These are phyloP conservation scores for Quercus lobata DNA, from an alignment of 331 rosid species.

Conservation along the genomic window DNA sequence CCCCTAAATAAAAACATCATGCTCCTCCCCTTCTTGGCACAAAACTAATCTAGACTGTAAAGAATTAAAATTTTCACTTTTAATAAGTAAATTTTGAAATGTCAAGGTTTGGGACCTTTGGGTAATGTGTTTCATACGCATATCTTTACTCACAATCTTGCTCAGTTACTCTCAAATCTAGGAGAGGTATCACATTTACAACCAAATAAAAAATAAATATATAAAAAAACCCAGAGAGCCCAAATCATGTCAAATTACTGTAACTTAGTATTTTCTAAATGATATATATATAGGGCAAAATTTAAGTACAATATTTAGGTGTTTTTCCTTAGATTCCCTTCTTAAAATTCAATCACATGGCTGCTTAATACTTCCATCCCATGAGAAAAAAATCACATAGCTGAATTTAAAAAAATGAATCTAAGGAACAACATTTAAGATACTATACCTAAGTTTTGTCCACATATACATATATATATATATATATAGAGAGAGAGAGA, in stretches of 20 bases:
- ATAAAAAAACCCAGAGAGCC: background rate
- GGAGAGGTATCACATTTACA: background rate
- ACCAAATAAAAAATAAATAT: background rate
- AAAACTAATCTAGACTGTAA: background rate
- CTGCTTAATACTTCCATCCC: accelerated
- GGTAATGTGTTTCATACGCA: background rate
- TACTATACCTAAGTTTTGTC: background rate
- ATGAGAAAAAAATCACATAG: too few relatives aligned
- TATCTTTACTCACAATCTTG: background rate
- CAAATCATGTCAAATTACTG: background rate
- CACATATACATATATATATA: background rate
- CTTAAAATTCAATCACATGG: accelerated
- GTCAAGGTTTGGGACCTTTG: background rate
- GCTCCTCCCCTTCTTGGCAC: background rate
- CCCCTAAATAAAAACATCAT: background rate
- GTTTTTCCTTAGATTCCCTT: accelerated
- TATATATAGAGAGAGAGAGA: too few relatives aligned
- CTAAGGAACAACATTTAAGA: accelerated
- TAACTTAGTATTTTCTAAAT: background rate
- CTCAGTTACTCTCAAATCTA: background rate
- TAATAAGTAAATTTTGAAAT: background rate
- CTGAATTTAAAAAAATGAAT: accelerated
- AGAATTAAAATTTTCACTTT: background rate
- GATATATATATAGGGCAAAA: too few relatives aligned
- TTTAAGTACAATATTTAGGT: too few relatives aligned